Conservation (phyloP, 495 filamentous ascomycete species). For the Lepidopterella palustris region DNA sequence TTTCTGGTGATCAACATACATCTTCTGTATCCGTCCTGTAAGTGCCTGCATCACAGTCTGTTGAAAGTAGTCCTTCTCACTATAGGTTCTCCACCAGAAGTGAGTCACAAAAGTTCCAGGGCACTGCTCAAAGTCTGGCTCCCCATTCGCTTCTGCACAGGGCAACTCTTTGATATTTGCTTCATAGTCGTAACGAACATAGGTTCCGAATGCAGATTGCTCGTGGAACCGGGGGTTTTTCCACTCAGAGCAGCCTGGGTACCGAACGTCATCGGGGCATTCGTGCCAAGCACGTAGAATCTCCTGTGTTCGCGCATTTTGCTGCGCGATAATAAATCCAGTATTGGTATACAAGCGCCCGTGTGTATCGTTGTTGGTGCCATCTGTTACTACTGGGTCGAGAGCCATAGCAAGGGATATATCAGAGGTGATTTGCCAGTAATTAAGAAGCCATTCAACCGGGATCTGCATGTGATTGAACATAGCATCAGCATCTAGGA, state of each 20-base stretch:
- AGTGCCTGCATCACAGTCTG: conserved; percentile 7
- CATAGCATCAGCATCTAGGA: conserved; percentile 47
- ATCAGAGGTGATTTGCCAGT: conserved; percentile 42
- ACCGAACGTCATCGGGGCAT: conserved; percentile 31
- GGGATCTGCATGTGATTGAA: conserved; percentile 44
- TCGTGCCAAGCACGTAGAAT: conserved; percentile 36
- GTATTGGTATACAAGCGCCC: conserved; percentile 33
- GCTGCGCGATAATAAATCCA: conserved; percentile 38
- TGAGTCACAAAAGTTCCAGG: conserved; percentile 7
- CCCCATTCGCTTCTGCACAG: conserved; percentile 35
- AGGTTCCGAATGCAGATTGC: conserved; percentile 36
- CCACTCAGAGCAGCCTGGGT: conserved; percentile 34
- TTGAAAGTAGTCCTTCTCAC: background rate
- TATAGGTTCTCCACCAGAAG: conserved; percentile 9
- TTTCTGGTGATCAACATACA: background rate
- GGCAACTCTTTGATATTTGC: conserved; percentile 33
- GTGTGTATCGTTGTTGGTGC: conserved; percentile 24
- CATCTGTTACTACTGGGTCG: background rate
- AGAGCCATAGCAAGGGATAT: conserved; percentile 43
- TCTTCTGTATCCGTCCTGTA: conserved; percentile 3
- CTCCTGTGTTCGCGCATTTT: conserved; percentile 29
- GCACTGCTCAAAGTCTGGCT: conserved; percentile 5
- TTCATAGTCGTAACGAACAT: conserved; percentile 32
- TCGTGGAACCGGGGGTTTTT: conserved; percentile 35
- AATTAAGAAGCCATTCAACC: conserved; percentile 50